A percentile compares a stretch with the other conserved stretches of the same genome.
These are phyloP conservation scores for Tephrocybe sp. DNA, from an alignment of 768 basidiomycete species.

Conservation along the genomic window DNA sequence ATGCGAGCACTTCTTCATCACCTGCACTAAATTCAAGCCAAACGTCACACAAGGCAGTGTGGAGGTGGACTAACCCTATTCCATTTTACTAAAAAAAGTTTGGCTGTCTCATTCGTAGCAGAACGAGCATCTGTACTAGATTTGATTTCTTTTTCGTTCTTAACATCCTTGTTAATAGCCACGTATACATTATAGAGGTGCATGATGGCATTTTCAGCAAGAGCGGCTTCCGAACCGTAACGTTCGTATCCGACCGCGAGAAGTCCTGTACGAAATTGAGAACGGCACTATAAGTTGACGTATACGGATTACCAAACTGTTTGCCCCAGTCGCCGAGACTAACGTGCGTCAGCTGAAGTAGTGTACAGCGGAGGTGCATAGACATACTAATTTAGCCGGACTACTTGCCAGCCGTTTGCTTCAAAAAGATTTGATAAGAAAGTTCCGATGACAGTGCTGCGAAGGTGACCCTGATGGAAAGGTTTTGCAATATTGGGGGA, in stretches of 20 bases:
- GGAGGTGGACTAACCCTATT: conserved; percentile 11
- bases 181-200: conserved; percentile 94
- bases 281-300: too few species aligned
- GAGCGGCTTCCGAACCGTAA: conserved; percentile 81
- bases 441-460: too few species aligned
- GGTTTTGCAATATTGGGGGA: conserved; percentile 97
- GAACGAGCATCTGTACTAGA: conserved; percentile 50
- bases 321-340: too few species aligned
- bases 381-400: too few species aligned
- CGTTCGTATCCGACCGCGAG: conserved; percentile 89
- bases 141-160: conserved; percentile 63
- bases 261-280: conserved; percentile 73
- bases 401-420: too few species aligned
- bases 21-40: conserved; percentile 38
- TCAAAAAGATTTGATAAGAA: too few species aligned
- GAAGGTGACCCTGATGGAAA: conserved; percentile 94
- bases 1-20: conserved; percentile 73
- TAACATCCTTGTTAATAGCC: conserved; percentile 83
- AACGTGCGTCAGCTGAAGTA: too few species aligned
- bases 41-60: not conserved
- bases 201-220: conserved; percentile 86
- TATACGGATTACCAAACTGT: too few species aligned
- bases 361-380: too few species aligned
- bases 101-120: conserved; percentile 86
- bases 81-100: conserved; percentile 7